A percentile compares a stretch with the other conserved stretches of the same genome.
phyloP scores from a whole-genome alignment of 2,329 filamentous ascomycete genomes.

The Monilinia vaccinii-corymbosi region DNA sequence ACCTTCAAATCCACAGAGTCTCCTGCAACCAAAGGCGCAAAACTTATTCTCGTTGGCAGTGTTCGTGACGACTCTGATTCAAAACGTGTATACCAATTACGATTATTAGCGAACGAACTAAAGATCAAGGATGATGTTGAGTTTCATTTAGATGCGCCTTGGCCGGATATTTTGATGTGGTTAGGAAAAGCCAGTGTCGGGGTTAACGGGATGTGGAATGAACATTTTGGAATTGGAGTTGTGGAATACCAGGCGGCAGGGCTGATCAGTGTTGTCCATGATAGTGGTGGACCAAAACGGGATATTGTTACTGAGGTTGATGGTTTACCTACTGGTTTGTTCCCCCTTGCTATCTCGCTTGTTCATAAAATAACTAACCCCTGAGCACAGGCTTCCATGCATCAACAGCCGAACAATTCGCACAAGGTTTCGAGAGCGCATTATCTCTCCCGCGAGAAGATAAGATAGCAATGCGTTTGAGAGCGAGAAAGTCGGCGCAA shows the following conservation, averaged over 20 bases:
- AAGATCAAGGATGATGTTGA: conserved; percentile 74
- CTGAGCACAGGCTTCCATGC: conserved; percentile 68
- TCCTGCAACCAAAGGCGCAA: conserved; percentile 45
- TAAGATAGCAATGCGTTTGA: conserved; percentile 61
- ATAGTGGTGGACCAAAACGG: conserved; percentile 84
- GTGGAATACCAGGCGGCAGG: conserved; percentile 97
- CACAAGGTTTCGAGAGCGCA: conserved; percentile 69
- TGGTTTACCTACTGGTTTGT: conserved; percentile 64
- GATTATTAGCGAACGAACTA: conserved; percentile 78
- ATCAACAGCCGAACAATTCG: conserved; percentile 68
- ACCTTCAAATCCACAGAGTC: conserved; percentile 55
- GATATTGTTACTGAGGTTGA: conserved; percentile 84
- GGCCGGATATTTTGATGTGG: conserved; percentile 77
- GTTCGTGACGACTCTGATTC: conserved; percentile 79
- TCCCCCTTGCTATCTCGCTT: conserved; percentile 7
- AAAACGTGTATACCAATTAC: conserved; percentile 78
- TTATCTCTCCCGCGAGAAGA: conserved; percentile 58
- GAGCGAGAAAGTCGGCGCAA: conserved; percentile 69
- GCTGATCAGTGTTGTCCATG: conserved; percentile 83
- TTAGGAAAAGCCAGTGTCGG: conserved; percentile 70
- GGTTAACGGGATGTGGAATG: conserved; percentile 99
- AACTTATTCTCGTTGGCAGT: conserved; percentile 78
- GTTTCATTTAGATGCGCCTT: conserved; percentile 84
- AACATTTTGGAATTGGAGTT: conserved; percentile 97
- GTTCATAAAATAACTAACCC: conserved; percentile 5